These are phyloP conservation scores for Coemansia erecta DNA, from an alignment of 192 early-diverging fungal genomes.

Conservation along the genomic window DNA sequence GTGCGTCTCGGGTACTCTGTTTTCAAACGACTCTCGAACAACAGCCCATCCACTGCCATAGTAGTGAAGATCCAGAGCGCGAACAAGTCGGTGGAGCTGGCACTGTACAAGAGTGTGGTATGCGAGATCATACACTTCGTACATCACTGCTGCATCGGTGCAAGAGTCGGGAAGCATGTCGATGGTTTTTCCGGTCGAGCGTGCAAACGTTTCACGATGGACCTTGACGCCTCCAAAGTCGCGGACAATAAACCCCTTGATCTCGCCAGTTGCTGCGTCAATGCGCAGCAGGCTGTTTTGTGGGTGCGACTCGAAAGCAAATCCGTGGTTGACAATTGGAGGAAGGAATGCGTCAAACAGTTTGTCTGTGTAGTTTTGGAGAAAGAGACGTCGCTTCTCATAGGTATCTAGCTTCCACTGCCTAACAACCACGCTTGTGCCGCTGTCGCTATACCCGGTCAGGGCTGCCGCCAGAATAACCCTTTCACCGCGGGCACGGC, in stretches of 20 bases:
- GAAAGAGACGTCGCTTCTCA: constrained; percentile 48
- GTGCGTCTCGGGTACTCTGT: constrained; percentile 50
- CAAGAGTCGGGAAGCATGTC: constrained; percentile 58
- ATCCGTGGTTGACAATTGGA: constrained; percentile 58
- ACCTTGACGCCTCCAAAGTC: constrained; percentile 71
- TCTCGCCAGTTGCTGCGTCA: constrained; percentile 47
- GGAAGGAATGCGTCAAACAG: constrained; percentile 62
- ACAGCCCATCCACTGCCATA: constrained; percentile 59
- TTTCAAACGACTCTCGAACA: constrained; percentile 52
- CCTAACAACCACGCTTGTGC: constrained; percentile 40
- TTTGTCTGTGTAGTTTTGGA: constrained; percentile 50
- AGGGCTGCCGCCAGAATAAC: constrained; percentile 61
- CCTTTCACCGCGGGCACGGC: constrained; percentile 35
- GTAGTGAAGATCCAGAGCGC: constrained; percentile 60
- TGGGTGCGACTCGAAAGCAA: constrained; percentile 66
- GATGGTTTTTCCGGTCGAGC: constrained; percentile 48
- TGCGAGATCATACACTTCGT: constrained; percentile 57
- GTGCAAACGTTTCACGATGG: constrained; percentile 54
- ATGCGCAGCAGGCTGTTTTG: constrained; percentile 64
- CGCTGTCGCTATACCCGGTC: constrained; percentile 46
- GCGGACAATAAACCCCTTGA: constrained; percentile 61
- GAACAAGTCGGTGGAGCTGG: constrained; percentile 61
- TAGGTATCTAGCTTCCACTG: constrained; percentile 51
- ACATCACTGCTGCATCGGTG: constrained; percentile 53
- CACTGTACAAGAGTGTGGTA: constrained; percentile 64